Conservation (phyloP, 1,139 yeast species). For the Barnettozyma hawaiiensis region DNA sequence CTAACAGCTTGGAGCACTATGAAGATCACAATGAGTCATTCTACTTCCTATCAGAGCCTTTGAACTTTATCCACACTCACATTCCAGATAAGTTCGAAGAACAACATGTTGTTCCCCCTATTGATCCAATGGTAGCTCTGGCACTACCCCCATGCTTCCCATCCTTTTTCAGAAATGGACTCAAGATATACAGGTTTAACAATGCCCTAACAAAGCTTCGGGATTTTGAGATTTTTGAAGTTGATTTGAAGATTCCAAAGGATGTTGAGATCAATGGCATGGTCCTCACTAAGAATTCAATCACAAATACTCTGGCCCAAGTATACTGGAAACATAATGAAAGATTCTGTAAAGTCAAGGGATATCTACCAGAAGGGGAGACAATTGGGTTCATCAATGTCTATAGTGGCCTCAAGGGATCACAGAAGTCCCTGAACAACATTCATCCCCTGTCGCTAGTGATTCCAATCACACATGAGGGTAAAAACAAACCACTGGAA, state of each 20-base stretch:
- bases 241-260: constrained; percentile 64
- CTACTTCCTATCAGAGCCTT: constrained; percentile 76
- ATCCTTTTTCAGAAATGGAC: constrained; percentile 56
- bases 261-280: constrained; percentile 56
- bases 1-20: constrained; percentile 29
- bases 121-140: constrained; percentile 72
- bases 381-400: constrained; percentile 70
- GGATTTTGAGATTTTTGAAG: constrained; percentile 74
- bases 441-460: constrained; percentile 70
- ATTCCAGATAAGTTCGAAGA: constrained; percentile 72
- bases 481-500: constrained; percentile 50
- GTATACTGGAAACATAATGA: constrained; percentile 60
- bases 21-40: constrained; percentile 36
- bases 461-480: constrained; percentile 72
- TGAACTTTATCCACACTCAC: constrained; percentile 74
- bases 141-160: constrained; percentile 83
- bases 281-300: constrained; percentile 20
- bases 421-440: constrained; percentile 52
- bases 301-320: constrained; percentile 54
- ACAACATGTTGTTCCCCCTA: constrained; percentile 82
- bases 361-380: constrained; percentile 64
- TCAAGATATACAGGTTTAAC: constrained; percentile 63
- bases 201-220: constrained; percentile 68
- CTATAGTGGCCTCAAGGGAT: constrained; percentile 65
- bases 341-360: constrained; percentile 73